Percentiles rank a stretch among this genome's conserved stretches.
phyloP scores from a whole-genome alignment of 2,329 filamentous ascomycete species.

The Peltaster fructicola region DNA sequence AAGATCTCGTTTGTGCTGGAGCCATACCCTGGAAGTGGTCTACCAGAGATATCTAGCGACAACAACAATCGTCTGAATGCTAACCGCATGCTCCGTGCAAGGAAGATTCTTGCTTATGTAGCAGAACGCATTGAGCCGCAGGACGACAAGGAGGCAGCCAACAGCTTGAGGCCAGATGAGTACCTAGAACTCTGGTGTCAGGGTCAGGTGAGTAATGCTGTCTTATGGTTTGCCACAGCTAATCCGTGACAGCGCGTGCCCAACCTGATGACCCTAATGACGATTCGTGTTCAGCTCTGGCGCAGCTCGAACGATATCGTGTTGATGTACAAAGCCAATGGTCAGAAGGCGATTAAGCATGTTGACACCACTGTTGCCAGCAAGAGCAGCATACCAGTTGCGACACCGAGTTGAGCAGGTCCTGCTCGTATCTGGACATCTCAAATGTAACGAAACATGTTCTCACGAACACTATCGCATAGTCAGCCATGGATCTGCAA shows the following conservation, averaged over 20 bases:
- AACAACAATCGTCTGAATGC: conserved; percentile 83
- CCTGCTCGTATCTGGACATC: conserved; percentile 1
- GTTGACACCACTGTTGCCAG: background rate
- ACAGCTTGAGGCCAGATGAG: conserved; percentile 62
- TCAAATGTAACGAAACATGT: conserved; percentile 60
- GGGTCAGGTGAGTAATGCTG: conserved; percentile 52
- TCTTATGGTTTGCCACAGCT: conserved; percentile 8
- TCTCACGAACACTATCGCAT: conserved; percentile 55
- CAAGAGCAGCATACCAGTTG: background rate
- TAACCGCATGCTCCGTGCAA: conserved; percentile 87
- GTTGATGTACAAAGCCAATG: conserved; percentile 80
- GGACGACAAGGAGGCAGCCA: conserved; percentile 24
- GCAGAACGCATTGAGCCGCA: conserved; percentile 69
- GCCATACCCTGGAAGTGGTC: conserved; percentile 41
- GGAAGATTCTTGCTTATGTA: conserved; percentile 85
- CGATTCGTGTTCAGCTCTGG: conserved; percentile 82
- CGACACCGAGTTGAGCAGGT: background rate
- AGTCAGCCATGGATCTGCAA: too few relatives aligned
- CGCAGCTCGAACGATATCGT: conserved; percentile 86
- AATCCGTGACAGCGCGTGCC: too few relatives aligned
- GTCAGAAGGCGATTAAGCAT: conserved; percentile 44
- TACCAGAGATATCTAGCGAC: conserved; percentile 62
- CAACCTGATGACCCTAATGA: conserved; percentile 81
- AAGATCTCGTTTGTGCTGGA: conserved; percentile 92
- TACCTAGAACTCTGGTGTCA: conserved; percentile 93